Percentiles rank a stretch among this genome's conserved stretches.
phyloP scores from a whole-genome alignment of 2,329 filamentous ascomycete species.

The Claviceps monticola region DNA sequence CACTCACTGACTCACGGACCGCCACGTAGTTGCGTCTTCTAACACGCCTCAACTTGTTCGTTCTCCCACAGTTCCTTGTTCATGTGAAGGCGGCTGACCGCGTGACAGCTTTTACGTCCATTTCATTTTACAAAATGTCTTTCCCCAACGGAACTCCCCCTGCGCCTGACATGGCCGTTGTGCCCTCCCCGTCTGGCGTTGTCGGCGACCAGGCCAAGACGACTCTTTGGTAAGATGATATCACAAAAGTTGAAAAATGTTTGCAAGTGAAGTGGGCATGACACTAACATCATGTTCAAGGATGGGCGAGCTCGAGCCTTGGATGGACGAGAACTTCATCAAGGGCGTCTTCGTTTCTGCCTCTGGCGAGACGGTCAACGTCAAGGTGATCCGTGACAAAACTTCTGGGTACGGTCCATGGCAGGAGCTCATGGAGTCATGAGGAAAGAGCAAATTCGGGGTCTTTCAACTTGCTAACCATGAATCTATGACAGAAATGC shows the following conservation, averaged over 20 bases:
- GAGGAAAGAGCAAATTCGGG: not conserved
- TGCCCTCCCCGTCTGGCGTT: conserved; percentile 20
- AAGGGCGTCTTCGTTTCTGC: conserved; percentile 81
- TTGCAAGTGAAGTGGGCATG: no score
- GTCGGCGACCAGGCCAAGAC: conserved; percentile 39
- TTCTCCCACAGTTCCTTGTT: not conserved
- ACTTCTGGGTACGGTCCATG: conserved; percentile 67
- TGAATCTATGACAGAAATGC: conserved; percentile 53
- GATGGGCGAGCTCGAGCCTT: conserved; percentile 98
- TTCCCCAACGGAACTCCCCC: conserved; percentile 27
- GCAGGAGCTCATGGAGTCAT: not conserved
- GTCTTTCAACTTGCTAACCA: not conserved
- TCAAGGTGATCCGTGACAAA: conserved; percentile 99
- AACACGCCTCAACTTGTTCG: conserved; percentile 1
- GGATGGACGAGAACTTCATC: conserved; percentile 99
- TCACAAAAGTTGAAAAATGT: not conserved
- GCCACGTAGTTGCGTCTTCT: conserved; percentile 1
- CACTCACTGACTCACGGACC: not conserved
- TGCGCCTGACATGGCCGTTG: conserved; percentile 22
- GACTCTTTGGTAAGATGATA: conserved; percentile 37
- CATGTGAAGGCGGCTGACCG: not conserved
- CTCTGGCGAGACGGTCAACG: conserved; percentile 87
- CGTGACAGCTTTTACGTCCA: not conserved
- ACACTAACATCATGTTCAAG: conserved; percentile 30
- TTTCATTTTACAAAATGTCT: conserved; percentile 16